phyloP scores from a whole-genome alignment of 2,329 filamentous ascomycete genomes.

The Beauveria brongniartii region DNA sequence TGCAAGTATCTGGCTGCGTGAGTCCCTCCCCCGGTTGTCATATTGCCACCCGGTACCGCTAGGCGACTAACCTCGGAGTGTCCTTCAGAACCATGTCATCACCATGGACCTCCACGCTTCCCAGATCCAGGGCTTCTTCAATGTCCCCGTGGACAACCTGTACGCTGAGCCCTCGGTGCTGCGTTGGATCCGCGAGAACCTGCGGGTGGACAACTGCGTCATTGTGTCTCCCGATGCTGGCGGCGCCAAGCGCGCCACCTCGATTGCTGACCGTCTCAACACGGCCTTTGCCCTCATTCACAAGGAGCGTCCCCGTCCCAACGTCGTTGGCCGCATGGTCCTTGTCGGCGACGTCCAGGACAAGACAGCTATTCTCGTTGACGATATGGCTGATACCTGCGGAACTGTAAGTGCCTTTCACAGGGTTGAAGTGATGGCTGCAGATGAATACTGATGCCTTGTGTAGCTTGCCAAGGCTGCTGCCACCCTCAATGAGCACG shows the following conservation, averaged over 20 bases:
- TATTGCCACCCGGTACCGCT: background rate
- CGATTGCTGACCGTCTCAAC: conserved; percentile 86
- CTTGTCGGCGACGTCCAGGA: conserved; percentile 90
- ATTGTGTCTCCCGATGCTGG: conserved; percentile 94
- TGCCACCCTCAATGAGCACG: conserved; percentile 77
- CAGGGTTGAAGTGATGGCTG: background rate
- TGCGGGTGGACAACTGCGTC: conserved; percentile 73
- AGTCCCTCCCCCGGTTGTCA: conserved; percentile 11
- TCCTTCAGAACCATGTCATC: conserved; percentile 51
- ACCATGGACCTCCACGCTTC: conserved; percentile 94
- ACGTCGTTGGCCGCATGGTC: conserved; percentile 84
- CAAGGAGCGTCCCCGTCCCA: conserved; percentile 81
- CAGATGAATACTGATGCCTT: conserved; percentile 8
- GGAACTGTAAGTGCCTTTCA: conserved; percentile 47
- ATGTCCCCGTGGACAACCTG: conserved; percentile 66
- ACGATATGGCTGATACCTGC: conserved; percentile 97
- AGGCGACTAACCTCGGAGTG: conserved; percentile 33
- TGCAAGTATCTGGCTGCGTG: conserved; percentile 80
- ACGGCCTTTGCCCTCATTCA: conserved; percentile 90
- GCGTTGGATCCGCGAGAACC: conserved; percentile 83
- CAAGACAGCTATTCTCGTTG: conserved; percentile 90
- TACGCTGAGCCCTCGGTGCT: conserved; percentile 91
- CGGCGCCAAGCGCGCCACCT: conserved; percentile 87
- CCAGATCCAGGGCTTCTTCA: conserved; percentile 96
- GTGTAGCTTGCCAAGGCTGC: conserved; percentile 65